phyloP scores from a whole-genome alignment of 345 rosid species.

The Turnera subulata region DNA sequence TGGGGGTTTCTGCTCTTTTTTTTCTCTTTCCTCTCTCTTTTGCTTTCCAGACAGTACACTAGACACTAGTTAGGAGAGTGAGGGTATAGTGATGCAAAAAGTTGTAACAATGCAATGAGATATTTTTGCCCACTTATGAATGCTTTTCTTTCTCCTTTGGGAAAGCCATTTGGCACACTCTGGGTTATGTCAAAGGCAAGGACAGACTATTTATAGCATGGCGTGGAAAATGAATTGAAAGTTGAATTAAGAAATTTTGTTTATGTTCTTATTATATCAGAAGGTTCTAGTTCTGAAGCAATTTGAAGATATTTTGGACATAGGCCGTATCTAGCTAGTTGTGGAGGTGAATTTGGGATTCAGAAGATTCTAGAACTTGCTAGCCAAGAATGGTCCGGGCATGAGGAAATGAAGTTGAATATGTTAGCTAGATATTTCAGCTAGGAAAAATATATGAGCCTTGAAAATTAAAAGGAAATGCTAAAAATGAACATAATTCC shows the following conservation, averaged over 20 bases:
- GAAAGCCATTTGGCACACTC: constrained; percentile 10
- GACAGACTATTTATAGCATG: not conserved
- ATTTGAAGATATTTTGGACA: not conserved
- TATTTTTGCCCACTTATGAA: not conserved
- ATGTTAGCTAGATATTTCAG: no score
- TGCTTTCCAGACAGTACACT: not conserved
- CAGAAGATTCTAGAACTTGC: not conserved
- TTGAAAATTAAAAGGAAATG: no score
- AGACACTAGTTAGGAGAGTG: not conserved
- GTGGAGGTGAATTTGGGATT: no score
- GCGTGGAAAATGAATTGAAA: not conserved
- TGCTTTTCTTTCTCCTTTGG: constrained; percentile 9
- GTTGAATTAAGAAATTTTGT: not conserved
- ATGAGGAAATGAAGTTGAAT: no score
- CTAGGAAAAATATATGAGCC: no score
- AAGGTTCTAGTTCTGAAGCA: not conserved
- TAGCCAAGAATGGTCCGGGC: no score
- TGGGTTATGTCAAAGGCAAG: not conserved
- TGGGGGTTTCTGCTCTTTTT: not conserved
- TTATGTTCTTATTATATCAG: no score
- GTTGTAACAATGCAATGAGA: not conserved
- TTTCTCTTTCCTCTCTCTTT: not conserved
- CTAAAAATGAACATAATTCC: no score
- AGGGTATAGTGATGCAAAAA: not conserved
- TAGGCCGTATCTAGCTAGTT: not conserved